Base-by-base conservation (phyloP, 192 early-diverging fungal genomes). In the Podila epicladia region DNA sequence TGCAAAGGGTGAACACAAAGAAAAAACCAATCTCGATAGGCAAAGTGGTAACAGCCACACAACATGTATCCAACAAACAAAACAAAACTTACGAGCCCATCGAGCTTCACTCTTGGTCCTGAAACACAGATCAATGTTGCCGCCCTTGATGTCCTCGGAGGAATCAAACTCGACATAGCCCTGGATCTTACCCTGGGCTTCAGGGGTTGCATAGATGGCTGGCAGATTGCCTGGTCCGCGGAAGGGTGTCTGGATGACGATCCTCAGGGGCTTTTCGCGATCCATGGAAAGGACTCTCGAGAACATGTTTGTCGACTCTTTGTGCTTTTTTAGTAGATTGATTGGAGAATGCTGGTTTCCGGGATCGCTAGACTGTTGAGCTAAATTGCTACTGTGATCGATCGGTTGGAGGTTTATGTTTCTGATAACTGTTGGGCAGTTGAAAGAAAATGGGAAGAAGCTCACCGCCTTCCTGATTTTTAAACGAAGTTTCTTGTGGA, bases 181-280 rank as follows among this genome's bases (percentile, higher is more conserved):
- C 3, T 45, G 53, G 5, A 79, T 72, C 2, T 31, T 37, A 5
- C 60, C 65, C 20, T 49, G 64, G 11, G 38, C 32, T 24, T 79
- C 70, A 9, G 76, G 76, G 9, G 70, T 68, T 17, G 55, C 60
- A 62, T 64, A 79, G 60, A 79, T 51, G 8, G 76, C 69, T n/a
- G 76, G 76, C 2, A 79, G 70, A 26, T 72, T 72, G 29, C 65
- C 69, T 53, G 76, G 76, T 28, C 76, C 76, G 5, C 69, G 69
- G 37, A 57, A 72, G 9, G 76, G 70, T 5, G 76, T 72, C 22
- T 64, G 29, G 45, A 79, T 68, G 65, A 68, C 65, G 15, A 79
- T 31, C n/a, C 49, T 53, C 32, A 79, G 59, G 0, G 69, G 51
- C 8, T 59, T 62, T 72, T 55, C 51, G 12, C 37, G 32, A 22